These are phyloP conservation scores for Euphorbia tirucalli DNA, from an alignment of 345 rosid species.

Conservation along the genomic window DNA sequence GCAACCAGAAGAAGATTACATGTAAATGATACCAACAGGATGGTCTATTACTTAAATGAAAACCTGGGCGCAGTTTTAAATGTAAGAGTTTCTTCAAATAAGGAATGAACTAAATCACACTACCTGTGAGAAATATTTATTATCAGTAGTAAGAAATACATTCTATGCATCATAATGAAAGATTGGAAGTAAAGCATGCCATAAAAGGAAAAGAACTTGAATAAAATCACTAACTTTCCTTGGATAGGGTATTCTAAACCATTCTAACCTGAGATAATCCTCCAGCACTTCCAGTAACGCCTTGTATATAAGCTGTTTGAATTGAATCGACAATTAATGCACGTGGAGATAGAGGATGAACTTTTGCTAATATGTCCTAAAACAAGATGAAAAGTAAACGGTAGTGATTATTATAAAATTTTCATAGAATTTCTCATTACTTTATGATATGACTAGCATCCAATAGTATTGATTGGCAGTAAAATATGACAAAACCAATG, in stretches of 20 bases:
- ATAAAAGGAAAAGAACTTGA: slow-evolving; percentile 2
- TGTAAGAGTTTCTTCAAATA: not conserved
- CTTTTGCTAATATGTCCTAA: slow-evolving; percentile 69
- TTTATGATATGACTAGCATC: not conserved
- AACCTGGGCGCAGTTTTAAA: not conserved
- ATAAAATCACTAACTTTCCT: not conserved
- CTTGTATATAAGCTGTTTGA: slow-evolving; percentile 82
- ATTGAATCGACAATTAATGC: slow-evolving; percentile 83
- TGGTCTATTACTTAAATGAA: not conserved
- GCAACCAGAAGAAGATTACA: not conserved
- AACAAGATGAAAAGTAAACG: not conserved
- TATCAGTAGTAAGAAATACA: not conserved
- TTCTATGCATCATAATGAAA: not conserved
- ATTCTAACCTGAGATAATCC: slow-evolving; percentile 69
- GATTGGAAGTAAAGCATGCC: not conserved
- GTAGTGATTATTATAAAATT: slow-evolving; percentile 9
- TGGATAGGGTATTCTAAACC: slow-evolving; percentile 1
- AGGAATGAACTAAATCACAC: not conserved
- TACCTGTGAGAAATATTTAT: not conserved
- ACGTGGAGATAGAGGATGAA: slow-evolving; percentile 61
- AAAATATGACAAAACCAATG: not conserved
- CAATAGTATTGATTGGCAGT: not conserved
- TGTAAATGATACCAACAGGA: slow-evolving; percentile 3
- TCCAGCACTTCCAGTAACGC: slow-evolving; percentile 86
- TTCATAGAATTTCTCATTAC: not conserved